phyloP scores from a whole-genome alignment of 2,329 filamentous ascomycete species.

The Penicillium concentricum region DNA sequence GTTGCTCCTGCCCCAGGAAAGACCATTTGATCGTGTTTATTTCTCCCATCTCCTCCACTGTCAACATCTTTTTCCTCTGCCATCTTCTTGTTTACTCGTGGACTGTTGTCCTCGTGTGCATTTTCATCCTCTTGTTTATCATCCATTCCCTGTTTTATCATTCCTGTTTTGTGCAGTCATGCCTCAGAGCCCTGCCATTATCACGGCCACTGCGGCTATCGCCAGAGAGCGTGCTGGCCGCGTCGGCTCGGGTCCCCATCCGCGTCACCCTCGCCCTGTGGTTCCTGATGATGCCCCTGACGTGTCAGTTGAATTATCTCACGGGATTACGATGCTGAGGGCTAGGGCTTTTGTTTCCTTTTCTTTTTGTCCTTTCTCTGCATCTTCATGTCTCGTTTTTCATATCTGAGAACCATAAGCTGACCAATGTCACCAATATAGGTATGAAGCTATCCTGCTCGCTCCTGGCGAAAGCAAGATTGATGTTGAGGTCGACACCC shows the following conservation, averaged over 20 bases:
- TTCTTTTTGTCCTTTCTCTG: background rate
- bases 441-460: constrained; percentile 92
- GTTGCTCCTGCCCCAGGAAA: background rate
- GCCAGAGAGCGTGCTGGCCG: constrained; percentile 18
- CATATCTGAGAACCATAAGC: background rate
- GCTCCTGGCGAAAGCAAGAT: constrained; percentile 90
- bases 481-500: constrained; percentile 81
- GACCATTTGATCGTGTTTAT: background rate
- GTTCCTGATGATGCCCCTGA: constrained; percentile 16
- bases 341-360: background rate
- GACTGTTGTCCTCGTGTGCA: background rate
- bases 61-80: background rate
- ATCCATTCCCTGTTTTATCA: background rate
- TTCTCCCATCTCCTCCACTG: background rate
- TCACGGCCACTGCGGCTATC: constrained; percentile 13
- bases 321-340: background rate
- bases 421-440: constrained; percentile 40
- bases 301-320: constrained; percentile 16
- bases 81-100: background rate
- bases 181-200: background rate
- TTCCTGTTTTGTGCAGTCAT: background rate
- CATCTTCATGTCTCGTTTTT: background rate
- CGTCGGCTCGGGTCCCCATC: background rate
- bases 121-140: background rate
- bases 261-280: background rate